Evolutionary conservation across 2,329 filamentous ascomycete genomes (phyloP).

Genomic region (Pezicula radicicola): DNA sequence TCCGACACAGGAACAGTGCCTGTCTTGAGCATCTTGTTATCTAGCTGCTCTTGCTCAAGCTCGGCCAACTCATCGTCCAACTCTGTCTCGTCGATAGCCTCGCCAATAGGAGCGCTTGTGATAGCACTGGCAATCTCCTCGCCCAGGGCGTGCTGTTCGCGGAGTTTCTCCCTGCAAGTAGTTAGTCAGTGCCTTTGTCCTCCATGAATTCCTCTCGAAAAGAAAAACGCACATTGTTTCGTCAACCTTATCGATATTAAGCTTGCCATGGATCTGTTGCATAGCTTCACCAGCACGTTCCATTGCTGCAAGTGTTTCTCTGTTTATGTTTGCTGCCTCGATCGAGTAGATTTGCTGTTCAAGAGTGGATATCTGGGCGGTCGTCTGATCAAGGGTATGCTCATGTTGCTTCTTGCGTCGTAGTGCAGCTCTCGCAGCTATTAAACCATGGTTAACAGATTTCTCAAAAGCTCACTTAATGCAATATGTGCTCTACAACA

Average conservation of each 20-base stretch:
- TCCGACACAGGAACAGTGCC: conserved; percentile 80
- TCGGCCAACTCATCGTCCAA: conserved; percentile 81
- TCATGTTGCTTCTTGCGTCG: conserved; percentile 94
- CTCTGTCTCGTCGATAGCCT: conserved; percentile 79
- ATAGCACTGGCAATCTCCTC: conserved; percentile 90
- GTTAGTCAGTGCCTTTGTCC: conserved; percentile 26
- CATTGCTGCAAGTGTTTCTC: conserved; percentile 93
- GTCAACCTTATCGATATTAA: conserved; percentile 94
- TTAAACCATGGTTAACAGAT: conserved; percentile 15
- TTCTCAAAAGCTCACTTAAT: not conserved
- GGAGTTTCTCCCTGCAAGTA: conserved; percentile 72
- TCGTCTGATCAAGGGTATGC: conserved; percentile 86
- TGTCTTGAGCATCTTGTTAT: conserved; percentile 90
- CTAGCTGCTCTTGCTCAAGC: conserved; percentile 87
- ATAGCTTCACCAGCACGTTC: conserved; percentile 86
- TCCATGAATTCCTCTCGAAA: conserved; percentile 6
- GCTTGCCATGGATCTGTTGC: conserved; percentile 85
- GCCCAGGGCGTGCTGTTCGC: conserved; percentile 89
- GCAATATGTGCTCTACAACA: not conserved
- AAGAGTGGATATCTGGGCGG: conserved; percentile 83
- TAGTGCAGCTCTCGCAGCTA: conserved; percentile 86
- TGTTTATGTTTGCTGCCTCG: conserved; percentile 98
- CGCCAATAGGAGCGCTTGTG: conserved; percentile 64
- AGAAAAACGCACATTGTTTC: conserved; percentile 74
- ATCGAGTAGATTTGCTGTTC: conserved; percentile 96